Conservation (phyloP, 2,329 filamentous ascomycete species). For the Trichoderma guizhouense region DNA sequence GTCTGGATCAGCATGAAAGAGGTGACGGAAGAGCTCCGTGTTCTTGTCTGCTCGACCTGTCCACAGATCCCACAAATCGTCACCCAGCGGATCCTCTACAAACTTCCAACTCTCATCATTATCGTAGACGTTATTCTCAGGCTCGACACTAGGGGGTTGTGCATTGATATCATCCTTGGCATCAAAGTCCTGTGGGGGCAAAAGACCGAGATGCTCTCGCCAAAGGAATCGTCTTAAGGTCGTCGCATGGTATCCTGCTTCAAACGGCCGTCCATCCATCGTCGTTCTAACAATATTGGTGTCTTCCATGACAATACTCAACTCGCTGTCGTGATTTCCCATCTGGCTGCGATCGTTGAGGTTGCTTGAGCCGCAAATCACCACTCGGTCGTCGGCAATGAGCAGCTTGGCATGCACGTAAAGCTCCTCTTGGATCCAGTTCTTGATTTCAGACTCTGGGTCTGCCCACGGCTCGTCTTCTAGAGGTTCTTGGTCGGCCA, state of each 20-base stretch:
- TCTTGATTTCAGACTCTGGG: slow-evolving; percentile 71
- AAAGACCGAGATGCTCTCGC: slow-evolving; percentile 84
- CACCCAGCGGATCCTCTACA: slow-evolving; percentile 68
- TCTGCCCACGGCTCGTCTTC: slow-evolving; percentile 71
- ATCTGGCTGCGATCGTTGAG: slow-evolving; percentile 88
- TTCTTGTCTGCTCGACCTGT: slow-evolving; percentile 65
- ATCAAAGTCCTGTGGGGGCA: slow-evolving; percentile 70
- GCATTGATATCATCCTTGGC: slow-evolving; percentile 68
- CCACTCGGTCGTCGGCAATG: slow-evolving; percentile 82
- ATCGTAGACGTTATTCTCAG: slow-evolving; percentile 61
- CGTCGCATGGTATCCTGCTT: slow-evolving; percentile 76
- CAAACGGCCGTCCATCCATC: slow-evolving; percentile 76
- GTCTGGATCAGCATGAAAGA: slow-evolving; percentile 88
- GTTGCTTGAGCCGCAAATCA: slow-evolving; percentile 84
- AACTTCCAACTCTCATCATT: slow-evolving; percentile 60
- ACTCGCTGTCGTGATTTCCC: slow-evolving; percentile 85
- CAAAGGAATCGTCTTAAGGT: slow-evolving; percentile 79
- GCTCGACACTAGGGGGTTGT: slow-evolving; percentile 63
- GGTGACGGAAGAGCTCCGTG: slow-evolving; percentile 69
- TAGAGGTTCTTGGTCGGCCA: slow-evolving; percentile 61
- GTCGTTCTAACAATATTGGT: slow-evolving; percentile 63
- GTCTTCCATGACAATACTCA: slow-evolving; percentile 88
- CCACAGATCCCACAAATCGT: slow-evolving; percentile 68
- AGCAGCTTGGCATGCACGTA: slow-evolving; percentile 93
- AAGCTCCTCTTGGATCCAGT: slow-evolving; percentile 93